Percentiles rank a stretch among this genome's conserved stretches.
phyloP scores from a whole-genome alignment of 805 yeast species.

The Suhomyces tanzawaensis region DNA sequence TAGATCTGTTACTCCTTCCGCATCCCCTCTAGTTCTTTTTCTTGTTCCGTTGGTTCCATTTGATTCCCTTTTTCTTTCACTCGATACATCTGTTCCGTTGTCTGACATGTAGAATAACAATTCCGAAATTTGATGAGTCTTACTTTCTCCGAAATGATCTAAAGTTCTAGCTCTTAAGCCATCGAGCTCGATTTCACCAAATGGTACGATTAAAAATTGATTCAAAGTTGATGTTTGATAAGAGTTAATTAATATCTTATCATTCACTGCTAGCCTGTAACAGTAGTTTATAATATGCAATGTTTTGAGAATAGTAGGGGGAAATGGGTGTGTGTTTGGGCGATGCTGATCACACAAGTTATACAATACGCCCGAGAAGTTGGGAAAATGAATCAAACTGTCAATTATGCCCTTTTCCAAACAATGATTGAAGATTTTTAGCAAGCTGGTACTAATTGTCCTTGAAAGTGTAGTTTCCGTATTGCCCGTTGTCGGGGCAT shows the following conservation, averaged over 20 bases:
- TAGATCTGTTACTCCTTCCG: background rate
- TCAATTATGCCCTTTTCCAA: constrained; percentile 16
- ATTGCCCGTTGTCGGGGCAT: background rate
- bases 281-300: constrained; percentile 24
- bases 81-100: background rate
- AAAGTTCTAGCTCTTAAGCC: constrained; percentile 7
- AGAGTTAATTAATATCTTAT: constrained; percentile 7
- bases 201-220: constrained; percentile 13
- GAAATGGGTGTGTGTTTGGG: constrained; percentile 14
- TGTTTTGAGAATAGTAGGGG: constrained; percentile 14
- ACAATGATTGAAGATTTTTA: constrained; percentile 25
- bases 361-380: constrained; percentile 12
- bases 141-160: constrained; percentile 3
- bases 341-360: constrained; percentile 1
- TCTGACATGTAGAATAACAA: constrained; percentile 3
- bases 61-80: background rate
- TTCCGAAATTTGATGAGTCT: constrained; percentile 1
- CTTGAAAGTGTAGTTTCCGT: constrained; percentile 2
- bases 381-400: constrained; percentile 19
- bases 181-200: constrained; percentile 20
- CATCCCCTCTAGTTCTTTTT: too few species aligned
- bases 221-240: constrained; percentile 11
- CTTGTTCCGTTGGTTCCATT: too few species aligned
- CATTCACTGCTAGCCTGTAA: constrained; percentile 9
- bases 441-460: constrained; percentile 19